Conservation (phyloP, 139 green algal species). For the Marvania coccoides region DNA sequence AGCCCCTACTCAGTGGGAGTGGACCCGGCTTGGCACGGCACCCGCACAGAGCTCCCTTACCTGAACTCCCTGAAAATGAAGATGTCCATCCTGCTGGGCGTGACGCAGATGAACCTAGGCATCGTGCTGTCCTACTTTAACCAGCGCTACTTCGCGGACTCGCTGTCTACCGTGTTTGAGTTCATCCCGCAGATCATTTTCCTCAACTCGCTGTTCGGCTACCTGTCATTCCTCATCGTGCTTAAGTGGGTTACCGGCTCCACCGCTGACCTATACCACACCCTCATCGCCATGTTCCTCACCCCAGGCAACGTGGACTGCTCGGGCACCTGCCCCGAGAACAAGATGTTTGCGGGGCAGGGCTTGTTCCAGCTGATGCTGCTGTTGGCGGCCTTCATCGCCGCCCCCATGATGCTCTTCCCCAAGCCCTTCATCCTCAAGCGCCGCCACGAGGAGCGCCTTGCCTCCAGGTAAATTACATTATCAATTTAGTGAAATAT, state of each 20-base stretch:
- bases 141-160: slow-evolving; percentile 76
- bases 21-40: slow-evolving; percentile 94
- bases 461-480: not conserved
- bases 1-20: slow-evolving; percentile 82
- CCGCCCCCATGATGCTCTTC: slow-evolving; percentile 93
- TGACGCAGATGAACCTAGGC: slow-evolving; percentile 92
- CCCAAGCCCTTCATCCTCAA: slow-evolving; percentile 95
- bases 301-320: slow-evolving; percentile 60
- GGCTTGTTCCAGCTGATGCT: slow-evolving; percentile 70
- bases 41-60: slow-evolving; percentile 90
- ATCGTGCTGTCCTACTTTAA: slow-evolving; percentile 94
- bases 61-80: slow-evolving; percentile 99
- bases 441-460: slow-evolving; percentile 54
- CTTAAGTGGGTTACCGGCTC: slow-evolving; percentile 84
- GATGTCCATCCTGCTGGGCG: slow-evolving; percentile 92
- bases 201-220: slow-evolving; percentile 93
- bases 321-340: slow-evolving; percentile 48
- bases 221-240: slow-evolving; percentile 93
- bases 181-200: slow-evolving; percentile 94
- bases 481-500: no score
- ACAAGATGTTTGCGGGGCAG: slow-evolving; percentile 58
- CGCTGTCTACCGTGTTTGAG: slow-evolving; percentile 79
- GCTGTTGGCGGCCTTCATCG: slow-evolving; percentile 70
- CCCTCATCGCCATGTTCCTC: slow-evolving; percentile 99
- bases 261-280: slow-evolving; percentile 90